Evolutionary conservation across 768 basidiomycete species (phyloP).

Genomic region (Mycena crocata): DNA sequence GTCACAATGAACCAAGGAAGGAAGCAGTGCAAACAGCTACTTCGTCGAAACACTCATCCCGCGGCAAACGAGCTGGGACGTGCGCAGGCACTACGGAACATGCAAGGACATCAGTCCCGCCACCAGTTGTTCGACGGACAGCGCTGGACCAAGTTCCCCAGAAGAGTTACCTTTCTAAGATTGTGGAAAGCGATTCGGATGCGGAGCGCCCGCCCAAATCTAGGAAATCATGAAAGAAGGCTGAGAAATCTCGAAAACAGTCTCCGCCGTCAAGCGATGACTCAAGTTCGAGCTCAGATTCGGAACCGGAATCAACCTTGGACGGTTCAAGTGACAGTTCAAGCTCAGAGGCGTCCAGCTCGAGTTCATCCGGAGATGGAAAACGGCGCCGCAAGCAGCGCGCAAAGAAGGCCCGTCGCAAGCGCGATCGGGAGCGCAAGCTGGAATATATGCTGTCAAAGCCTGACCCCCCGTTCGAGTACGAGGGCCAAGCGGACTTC

Average conservation of each 20-base stretch:
- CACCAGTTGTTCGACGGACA: not conserved
- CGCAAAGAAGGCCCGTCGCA: not conserved
- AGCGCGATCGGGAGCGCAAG: conserved; percentile 9
- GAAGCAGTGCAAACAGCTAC: too few relatives aligned
- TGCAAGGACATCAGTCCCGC: not conserved
- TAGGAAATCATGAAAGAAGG: not conserved
- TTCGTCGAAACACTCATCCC: too few relatives aligned
- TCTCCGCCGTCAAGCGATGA: not conserved
- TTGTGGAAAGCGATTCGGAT: not conserved
- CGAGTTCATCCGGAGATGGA: not conserved
- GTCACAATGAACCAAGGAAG: too few relatives aligned
- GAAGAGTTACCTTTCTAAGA: not conserved
- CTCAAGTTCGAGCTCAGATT: not conserved
- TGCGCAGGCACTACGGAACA: too few relatives aligned
- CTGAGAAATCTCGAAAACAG: conserved; percentile 3
- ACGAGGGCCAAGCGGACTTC: conserved; percentile 17
- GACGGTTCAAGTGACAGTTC: conserved; percentile 3
- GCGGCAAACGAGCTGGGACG: too few relatives aligned
- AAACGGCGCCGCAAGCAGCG: not conserved
- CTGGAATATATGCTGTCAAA: conserved; percentile 27
- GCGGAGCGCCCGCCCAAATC: too few relatives aligned
- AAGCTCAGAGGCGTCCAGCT: not conserved
- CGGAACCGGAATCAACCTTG: not conserved
- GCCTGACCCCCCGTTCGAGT: conserved; percentile 20
- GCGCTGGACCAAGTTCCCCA: conserved; percentile 1